phyloP scores from a whole-genome alignment of 129 eudicot species.

The sunflower (Helianthus annuus) region DNA sequence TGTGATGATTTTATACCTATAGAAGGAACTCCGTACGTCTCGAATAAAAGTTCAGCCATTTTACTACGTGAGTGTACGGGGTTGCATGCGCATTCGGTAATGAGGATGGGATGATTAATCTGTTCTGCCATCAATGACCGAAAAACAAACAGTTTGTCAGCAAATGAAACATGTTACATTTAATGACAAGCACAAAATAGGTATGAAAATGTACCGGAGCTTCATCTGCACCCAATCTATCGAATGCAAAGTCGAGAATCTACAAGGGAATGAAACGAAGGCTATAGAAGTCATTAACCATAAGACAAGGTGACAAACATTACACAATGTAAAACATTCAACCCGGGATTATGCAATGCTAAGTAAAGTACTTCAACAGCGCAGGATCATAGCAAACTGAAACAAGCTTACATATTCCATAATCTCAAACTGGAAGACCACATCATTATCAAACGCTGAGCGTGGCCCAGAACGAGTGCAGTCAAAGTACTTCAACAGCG shows the following conservation, averaged over 20 bases:
- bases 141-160: slow-evolving; percentile 24
- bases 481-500: slow-evolving; percentile 81
- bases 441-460: slow-evolving; percentile 85
- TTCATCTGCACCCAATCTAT: slow-evolving; percentile 88
- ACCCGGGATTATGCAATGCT: neutral
- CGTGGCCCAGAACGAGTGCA: slow-evolving; percentile 98
- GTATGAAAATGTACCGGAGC: slow-evolving; percentile 59
- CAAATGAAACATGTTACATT: slow-evolving; percentile 5
- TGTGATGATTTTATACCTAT: slow-evolving; percentile 55
- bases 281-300: slow-evolving; percentile 4
- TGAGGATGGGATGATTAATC: slow-evolving; percentile 94
- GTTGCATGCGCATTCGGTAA: slow-evolving; percentile 96
- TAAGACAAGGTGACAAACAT: slow-evolving; percentile 1
- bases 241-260: slow-evolving; percentile 97
- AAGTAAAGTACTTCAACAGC: too few species aligned
- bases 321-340: neutral
- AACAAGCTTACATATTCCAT: slow-evolving; percentile 94
- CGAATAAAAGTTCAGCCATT: slow-evolving; percentile 97
- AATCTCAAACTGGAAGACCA: slow-evolving; percentile 91
- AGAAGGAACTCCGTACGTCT: slow-evolving; percentile 96
- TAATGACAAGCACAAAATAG: slow-evolving; percentile 3
- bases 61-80: slow-evolving; percentile 90
- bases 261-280: slow-evolving; percentile 35
- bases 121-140: slow-evolving; percentile 61
- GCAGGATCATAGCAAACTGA: neutral